phyloP scores from a whole-genome alignment of 352 stramenopile species.

The Pythium dissimile region DNA sequence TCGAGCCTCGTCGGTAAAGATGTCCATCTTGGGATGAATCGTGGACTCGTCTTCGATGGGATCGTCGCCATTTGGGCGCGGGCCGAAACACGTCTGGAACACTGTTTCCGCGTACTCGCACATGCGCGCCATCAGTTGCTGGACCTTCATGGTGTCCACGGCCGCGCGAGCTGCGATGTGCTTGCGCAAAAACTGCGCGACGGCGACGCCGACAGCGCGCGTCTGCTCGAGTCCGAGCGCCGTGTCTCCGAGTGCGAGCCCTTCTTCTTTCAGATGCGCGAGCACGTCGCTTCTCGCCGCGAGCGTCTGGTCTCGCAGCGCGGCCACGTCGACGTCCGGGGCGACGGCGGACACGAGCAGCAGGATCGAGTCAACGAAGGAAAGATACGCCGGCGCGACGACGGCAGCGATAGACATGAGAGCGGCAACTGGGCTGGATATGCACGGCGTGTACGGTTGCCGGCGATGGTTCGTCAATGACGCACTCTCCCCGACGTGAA shows the following conservation, averaged over 20 bases:
- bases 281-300: not conserved
- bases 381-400: not conserved
- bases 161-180: not conserved
- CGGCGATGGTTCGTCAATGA: not conserved
- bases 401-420: not conserved
- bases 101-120: constrained; percentile 8
- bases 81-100: constrained; percentile 3
- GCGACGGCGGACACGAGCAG: not conserved
- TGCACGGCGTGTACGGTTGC: not conserved
- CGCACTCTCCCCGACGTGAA: not conserved
- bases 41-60: not conserved
- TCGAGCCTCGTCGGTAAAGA: not conserved
- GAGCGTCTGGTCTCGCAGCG: not conserved
- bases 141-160: not conserved
- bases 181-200: not conserved
- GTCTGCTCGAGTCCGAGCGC: not conserved
- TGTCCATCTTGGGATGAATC: no score
- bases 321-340: not conserved
- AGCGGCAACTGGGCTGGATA: not conserved
- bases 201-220: not conserved
- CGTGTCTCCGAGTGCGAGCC: not conserved
- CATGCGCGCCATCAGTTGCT: not conserved
- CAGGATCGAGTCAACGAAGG: not conserved
- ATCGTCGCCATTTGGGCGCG: not conserved
- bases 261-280: not conserved